phyloP scores from a whole-genome alignment of 306 rosid species.

The Pachyrhizus erosus region DNA sequence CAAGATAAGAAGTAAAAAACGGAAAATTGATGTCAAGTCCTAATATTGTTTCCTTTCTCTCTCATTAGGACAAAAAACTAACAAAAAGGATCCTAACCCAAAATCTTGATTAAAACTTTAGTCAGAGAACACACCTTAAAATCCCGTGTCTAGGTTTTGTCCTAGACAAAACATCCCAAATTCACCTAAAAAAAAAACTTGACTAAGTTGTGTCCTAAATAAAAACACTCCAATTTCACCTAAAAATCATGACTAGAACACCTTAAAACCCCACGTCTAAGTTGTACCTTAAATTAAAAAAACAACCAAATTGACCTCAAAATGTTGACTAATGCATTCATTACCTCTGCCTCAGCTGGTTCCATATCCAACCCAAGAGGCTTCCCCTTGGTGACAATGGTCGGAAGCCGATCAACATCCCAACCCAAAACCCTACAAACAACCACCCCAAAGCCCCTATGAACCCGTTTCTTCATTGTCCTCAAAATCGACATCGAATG shows the following conservation, averaged over 20 bases:
- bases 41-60: neutral
- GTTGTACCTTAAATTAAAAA: neutral
- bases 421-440: constrained; percentile 78
- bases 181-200: neutral
- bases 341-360: constrained; percentile 43
- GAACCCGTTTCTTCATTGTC: constrained; percentile 54
- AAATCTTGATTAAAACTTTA: too few relatives aligned
- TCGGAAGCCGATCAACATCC: constrained; percentile 70
- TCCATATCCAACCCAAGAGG: constrained; percentile 47
- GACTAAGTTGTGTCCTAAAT: neutral
- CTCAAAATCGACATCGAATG: constrained; percentile 55
- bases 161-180: too few relatives aligned
- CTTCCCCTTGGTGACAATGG: constrained; percentile 55
- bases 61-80: neutral
- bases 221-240: neutral
- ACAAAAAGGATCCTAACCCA: neutral
- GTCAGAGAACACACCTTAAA: too few relatives aligned
- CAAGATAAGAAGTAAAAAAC: neutral
- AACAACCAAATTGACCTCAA: neutral
- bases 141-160: too few relatives aligned
- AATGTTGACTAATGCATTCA: neutral
- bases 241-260: neutral
- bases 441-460: constrained; percentile 64
- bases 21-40: neutral
- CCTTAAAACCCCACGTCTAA: neutral